phyloP scores from a whole-genome alignment of 2,329 filamentous ascomycete species.

The Pyrenochaeta sp. region DNA sequence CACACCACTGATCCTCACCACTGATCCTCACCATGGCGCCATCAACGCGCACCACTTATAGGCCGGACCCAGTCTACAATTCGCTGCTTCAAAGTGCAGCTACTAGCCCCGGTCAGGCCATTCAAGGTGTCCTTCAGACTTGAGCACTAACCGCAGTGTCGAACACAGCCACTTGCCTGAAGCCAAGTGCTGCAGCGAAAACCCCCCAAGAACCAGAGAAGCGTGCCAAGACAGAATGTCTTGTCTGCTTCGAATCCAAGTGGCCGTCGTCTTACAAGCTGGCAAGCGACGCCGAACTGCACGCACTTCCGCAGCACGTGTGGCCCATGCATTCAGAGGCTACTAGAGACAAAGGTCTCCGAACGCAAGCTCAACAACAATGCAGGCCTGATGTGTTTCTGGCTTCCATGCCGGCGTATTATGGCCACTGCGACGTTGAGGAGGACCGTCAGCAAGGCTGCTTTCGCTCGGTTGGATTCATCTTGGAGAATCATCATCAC shows the following conservation, averaged over 20 bases:
- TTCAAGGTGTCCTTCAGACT: too few relatives aligned
- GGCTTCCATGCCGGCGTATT: constrained; percentile 20
- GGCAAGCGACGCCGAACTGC: constrained; percentile 11
- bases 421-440: constrained; percentile 17
- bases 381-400: constrained; percentile 25
- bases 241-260: constrained; percentile 22
- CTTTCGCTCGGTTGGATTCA: constrained; percentile 22
- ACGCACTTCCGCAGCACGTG: constrained; percentile 30
- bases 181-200: too few relatives aligned
- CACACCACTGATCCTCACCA: too few relatives aligned
- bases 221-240: constrained; percentile 22
- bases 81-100: too few relatives aligned
- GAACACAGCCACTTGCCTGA: too few relatives aligned
- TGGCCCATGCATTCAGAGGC: constrained; percentile 23
- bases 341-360: constrained; percentile 25
- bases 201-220: too few relatives aligned
- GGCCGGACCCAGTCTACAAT: too few relatives aligned
- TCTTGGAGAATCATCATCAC: not conserved
- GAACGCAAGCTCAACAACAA: constrained; percentile 19
- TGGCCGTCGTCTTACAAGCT: constrained; percentile 16
- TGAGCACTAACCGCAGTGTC: too few relatives aligned
- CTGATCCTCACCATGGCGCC: too few relatives aligned
- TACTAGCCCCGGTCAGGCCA: too few relatives aligned
- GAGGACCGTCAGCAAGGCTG: constrained; percentile 9
- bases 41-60: too few relatives aligned